Conservation (phyloP, 208 protist genomes). For the Leishmania tarentolae region DNA sequence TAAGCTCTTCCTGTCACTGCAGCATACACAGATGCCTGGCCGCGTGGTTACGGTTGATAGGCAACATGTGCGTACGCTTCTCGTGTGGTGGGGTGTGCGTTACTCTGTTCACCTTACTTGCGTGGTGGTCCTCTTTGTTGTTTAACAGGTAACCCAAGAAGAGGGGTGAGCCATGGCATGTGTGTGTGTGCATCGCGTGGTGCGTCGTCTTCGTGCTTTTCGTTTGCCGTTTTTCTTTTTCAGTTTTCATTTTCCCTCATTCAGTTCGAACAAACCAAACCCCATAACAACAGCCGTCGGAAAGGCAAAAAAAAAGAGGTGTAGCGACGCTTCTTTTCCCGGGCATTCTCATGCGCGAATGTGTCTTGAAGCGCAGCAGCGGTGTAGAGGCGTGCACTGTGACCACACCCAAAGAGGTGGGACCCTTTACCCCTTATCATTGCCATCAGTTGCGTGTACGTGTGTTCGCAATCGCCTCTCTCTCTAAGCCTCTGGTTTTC, state of each 20-base stretch:
- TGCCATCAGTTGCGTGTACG: not conserved
- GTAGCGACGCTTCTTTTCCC: not conserved
- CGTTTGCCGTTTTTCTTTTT: not conserved
- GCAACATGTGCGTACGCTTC: not conserved
- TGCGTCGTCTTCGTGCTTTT: conserved; percentile 3
- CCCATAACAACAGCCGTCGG: not conserved
- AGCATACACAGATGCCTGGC: not conserved
- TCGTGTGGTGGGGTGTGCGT: not conserved
- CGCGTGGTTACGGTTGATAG: not conserved
- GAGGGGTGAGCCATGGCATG: not conserved
- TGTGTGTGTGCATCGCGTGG: not conserved
- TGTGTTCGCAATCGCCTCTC: not conserved
- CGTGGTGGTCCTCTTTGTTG: not conserved
- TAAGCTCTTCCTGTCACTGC: not conserved
- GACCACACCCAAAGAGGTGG: not conserved
- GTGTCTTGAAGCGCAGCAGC: not conserved
- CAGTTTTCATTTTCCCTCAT: not conserved
- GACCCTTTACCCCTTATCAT: not conserved
- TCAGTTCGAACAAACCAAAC: not conserved
- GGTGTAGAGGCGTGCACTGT: not conserved
- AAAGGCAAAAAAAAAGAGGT: too few species aligned
- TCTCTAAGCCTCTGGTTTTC: not conserved
- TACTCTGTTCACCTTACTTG: not conserved
- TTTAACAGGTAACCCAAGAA: not conserved
- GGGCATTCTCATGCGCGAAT: not conserved